Evolutionary conservation across 2,329 filamentous ascomycete genomes (phyloP).

Genomic region (Aspergillus fijiensis): DNA sequence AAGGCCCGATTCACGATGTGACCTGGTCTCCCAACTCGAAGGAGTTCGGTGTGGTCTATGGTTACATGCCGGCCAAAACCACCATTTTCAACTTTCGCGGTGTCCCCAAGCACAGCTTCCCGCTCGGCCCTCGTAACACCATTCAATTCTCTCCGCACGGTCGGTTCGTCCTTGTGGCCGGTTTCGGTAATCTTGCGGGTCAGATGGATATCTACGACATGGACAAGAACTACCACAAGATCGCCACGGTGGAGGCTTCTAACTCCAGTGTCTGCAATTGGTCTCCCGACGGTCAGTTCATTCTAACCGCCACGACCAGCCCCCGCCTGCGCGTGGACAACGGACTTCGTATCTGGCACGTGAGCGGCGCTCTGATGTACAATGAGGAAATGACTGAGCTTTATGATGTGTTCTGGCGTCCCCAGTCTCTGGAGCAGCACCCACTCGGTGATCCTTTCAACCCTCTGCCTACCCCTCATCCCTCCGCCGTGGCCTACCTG

Average conservation of each 20-base stretch:
- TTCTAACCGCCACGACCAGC: constrained; percentile 96
- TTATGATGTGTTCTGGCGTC: constrained; percentile 87
- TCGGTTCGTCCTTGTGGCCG: constrained; percentile 88
- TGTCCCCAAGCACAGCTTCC: constrained; percentile 78
- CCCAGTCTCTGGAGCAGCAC: constrained; percentile 63
- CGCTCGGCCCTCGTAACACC: constrained; percentile 86
- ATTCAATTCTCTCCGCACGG: constrained; percentile 92
- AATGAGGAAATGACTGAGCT: constrained; percentile 92
- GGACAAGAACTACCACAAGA: constrained; percentile 87
- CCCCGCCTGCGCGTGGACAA: constrained; percentile 95
- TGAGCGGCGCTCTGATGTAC: constrained; percentile 86
- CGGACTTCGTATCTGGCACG: constrained; percentile 92
- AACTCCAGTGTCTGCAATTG: constrained; percentile 96
- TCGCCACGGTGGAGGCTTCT: constrained; percentile 90
- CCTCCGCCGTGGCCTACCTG: constrained; percentile 78
- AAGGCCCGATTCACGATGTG: constrained; percentile 96
- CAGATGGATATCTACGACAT: constrained; percentile 98
- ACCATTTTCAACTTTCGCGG: constrained; percentile 95
- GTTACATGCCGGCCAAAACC: constrained; percentile 98
- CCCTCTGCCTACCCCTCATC: constrained; percentile 73
- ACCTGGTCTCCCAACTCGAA: constrained; percentile 98
- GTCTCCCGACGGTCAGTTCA: constrained; percentile 93
- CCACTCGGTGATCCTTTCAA: constrained; percentile 69
- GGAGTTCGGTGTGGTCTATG: constrained; percentile 96
- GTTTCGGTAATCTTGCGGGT: constrained; percentile 94